Conservation (phyloP, 2,329 filamentous ascomycete species). For the Myriosclerotinia scirpicola region DNA sequence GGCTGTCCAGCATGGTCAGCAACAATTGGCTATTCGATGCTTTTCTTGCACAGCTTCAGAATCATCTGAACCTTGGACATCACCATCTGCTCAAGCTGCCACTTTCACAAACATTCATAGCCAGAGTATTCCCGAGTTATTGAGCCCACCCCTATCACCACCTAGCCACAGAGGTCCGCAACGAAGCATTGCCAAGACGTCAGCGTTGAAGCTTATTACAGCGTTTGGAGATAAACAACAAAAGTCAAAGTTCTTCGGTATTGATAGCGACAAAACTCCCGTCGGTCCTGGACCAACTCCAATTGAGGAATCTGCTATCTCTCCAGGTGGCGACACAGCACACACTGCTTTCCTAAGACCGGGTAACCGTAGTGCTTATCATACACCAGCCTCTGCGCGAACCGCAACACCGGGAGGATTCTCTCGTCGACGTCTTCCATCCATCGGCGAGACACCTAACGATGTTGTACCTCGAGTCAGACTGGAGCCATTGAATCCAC, state of each 20-base stretch:
- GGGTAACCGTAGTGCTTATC: slow-evolving; percentile 65
- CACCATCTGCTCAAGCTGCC: slow-evolving; percentile 70
- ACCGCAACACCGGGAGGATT: slow-evolving; percentile 62
- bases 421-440: slow-evolving; percentile 66
- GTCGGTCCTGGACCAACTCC: slow-evolving; percentile 82
- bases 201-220: slow-evolving; percentile 87
- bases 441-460: slow-evolving; percentile 69
- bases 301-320: slow-evolving; percentile 76
- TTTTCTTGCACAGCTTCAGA: slow-evolving; percentile 90
- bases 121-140: slow-evolving; percentile 57
- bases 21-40: slow-evolving; percentile 86
- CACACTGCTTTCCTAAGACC: slow-evolving; percentile 67
- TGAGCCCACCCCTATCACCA: slow-evolving; percentile 74
- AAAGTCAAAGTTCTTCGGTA: slow-evolving; percentile 64
- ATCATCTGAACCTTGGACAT: slow-evolving; percentile 82
- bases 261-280: slow-evolving; percentile 66
- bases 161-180: slow-evolving; percentile 62
- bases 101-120: slow-evolving; percentile 58
- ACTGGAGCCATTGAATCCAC: slow-evolving; percentile 44
- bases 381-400: slow-evolving; percentile 66
- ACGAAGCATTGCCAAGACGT: slow-evolving; percentile 71
- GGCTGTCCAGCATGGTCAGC: slow-evolving; percentile 81
- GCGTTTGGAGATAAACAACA: slow-evolving; percentile 68
- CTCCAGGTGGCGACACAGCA: slow-evolving; percentile 65
- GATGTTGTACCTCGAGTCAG: slow-evolving; percentile 48